Base-by-base conservation (phyloP, 805 yeast species). In the Saturnispora mendoncae region DNA sequence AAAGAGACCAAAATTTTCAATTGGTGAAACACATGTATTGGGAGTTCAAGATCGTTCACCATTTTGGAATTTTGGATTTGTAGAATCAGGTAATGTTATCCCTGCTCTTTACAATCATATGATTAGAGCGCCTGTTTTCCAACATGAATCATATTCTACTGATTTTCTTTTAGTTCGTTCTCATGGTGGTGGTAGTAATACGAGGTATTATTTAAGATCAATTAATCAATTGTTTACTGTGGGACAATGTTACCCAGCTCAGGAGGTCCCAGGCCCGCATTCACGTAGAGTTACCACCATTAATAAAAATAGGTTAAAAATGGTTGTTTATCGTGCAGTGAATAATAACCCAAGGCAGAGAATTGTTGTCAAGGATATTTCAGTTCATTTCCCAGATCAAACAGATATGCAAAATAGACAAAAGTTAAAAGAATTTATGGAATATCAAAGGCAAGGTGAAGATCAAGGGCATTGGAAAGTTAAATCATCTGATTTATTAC, bases 41-140 rank as follows among this genome's bases (percentile, higher is more conserved):
- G 97, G 96, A n/a, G 84, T 85, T 1, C 95, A 88, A 57, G 98
- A 92, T 62, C 73, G 94, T 52, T 84, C 95, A 6, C 97, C 98
- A 10, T 92, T 92, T 58, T 92, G 98, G 97, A 92, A 88, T 59
- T 92, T 87, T 65, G 98, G 98, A 1, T 84, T 83, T 64, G 97
- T 92, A 6, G 95, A 86, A 35, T 84, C 87, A 3, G 98, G 98
- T 2, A 85, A 82, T 51, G 76, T 86, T 42, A 96, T 88, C 3
- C 97, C 97, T 1, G 84, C 98, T 0, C 64, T 90, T 36, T 92
- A 92, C 64, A 92, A 90, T 58, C 83, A 86, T 53, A 80, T 92
- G 82, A 60, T 82, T 4, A 67, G 98, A 46, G 97, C 98, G 0
- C 98, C 98, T 0, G 73, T 90, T 2, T 90, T 85, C 66, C 79